Conservation (phyloP, 116 monocot genomes). For the Trichopus zeylanicus region DNA sequence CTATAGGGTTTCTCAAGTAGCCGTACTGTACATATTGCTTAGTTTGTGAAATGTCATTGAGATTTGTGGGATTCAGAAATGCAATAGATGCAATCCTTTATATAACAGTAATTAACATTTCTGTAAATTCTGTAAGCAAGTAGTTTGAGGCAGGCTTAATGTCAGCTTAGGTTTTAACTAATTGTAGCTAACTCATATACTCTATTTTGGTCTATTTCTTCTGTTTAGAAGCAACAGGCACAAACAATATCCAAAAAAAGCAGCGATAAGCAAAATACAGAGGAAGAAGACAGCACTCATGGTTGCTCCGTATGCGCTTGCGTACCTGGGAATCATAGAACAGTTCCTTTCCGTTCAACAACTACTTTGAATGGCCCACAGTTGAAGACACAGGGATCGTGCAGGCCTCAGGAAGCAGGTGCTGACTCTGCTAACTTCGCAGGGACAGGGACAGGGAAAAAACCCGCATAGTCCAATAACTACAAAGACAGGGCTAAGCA, state of each 20-base stretch:
- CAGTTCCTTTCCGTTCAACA: conserved; percentile 18
- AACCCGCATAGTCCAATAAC: neutral
- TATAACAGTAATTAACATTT: too few species aligned
- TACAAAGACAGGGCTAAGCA: conserved; percentile 5
- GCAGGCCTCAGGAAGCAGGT: conserved; percentile 10
- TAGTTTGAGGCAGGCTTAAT: too few species aligned
- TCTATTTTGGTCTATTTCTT: neutral
- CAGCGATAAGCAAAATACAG: conserved; percentile 24
- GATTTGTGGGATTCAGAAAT: too few species aligned
- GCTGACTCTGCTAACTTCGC: conserved; percentile 10
- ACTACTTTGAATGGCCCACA: conserved; percentile 28
- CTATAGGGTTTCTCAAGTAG: too few species aligned
- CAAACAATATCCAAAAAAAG: conserved; percentile 37
- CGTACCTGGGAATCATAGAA: conserved; percentile 12
- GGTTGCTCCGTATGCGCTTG: neutral
- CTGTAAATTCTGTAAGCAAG: too few species aligned
- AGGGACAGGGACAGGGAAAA: conserved; percentile 1
- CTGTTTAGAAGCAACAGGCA: conserved; percentile 22
- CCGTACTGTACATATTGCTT: too few species aligned
- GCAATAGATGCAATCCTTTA: too few species aligned
- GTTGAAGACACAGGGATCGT: conserved; percentile 30
- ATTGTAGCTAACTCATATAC: too few species aligned
- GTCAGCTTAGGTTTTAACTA: too few species aligned
- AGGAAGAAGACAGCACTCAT: conserved; percentile 19
- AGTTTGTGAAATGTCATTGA: too few species aligned